phyloP scores from a whole-genome alignment of 257 asterid genomes.

The Petunia axillaris region DNA sequence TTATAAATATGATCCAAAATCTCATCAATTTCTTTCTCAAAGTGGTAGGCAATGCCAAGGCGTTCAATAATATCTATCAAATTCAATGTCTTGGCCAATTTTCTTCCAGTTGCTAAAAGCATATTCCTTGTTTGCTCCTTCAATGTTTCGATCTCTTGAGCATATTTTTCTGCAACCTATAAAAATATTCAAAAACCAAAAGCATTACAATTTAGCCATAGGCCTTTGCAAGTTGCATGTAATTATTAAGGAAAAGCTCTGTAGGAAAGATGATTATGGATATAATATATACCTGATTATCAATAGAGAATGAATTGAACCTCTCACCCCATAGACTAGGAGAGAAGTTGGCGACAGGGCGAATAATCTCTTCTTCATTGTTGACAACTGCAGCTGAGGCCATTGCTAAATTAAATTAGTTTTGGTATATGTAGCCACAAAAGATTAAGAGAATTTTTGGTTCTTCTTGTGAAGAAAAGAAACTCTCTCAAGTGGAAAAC shows the following conservation, averaged over 20 bases:
- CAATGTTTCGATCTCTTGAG: conserved; percentile 27
- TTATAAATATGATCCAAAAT: conserved; percentile 18
- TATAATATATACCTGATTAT: neutral
- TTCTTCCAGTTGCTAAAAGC: neutral
- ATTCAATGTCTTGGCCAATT: conserved; percentile 19
- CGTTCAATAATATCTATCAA: conserved; percentile 39
- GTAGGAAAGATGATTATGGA: too few relatives aligned
- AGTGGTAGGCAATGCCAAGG: conserved; percentile 45
- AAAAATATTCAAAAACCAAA: neutral
- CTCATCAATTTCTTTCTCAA: conserved; percentile 38
- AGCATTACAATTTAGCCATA: too few relatives aligned
- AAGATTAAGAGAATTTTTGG: too few relatives aligned
- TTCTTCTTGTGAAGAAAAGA: too few relatives aligned
- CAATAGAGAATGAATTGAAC: conserved; percentile 23
- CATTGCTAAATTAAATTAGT: neutral
- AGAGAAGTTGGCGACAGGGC: conserved; percentile 37
- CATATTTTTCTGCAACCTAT: neutral
- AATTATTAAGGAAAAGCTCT: neutral
- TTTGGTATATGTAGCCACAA: too few relatives aligned
- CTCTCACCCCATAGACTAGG: conserved; percentile 41
- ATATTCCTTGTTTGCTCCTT: conserved; percentile 32
- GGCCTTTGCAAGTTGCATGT: too few relatives aligned
- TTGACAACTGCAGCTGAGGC: neutral
- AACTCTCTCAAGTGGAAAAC: too few relatives aligned
- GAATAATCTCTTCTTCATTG: conserved; percentile 24